Conservation (phyloP, 1,284 basidiomycete species). For the Meira nashicola region DNA sequence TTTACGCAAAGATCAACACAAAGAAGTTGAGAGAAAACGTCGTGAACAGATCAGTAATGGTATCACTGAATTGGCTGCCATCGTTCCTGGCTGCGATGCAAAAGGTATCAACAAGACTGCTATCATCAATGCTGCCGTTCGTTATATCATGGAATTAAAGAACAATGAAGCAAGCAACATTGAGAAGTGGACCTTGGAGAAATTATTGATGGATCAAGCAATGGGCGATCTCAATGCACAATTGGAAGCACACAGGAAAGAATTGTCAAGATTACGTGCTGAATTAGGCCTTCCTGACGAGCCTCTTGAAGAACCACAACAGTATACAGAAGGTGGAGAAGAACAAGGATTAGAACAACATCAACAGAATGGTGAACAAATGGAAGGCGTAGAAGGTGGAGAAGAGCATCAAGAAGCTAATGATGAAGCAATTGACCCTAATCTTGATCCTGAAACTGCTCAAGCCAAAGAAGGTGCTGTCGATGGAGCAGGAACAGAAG, state of each 20-base stretch:
- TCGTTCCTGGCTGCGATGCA: constrained; percentile 73
- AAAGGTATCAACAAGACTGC: constrained; percentile 75
- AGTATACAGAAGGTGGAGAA: no score
- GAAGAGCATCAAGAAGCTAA: neutral
- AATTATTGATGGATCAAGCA: constrained; percentile 80
- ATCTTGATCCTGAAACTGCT: neutral
- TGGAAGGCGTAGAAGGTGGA: neutral
- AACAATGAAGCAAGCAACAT: constrained; percentile 84
- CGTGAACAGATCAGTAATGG: constrained; percentile 92
- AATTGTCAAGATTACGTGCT: constrained; percentile 37
- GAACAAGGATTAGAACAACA: neutral
- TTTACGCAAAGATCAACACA: constrained; percentile 55
- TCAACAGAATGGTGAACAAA: neutral
- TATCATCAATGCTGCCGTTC: constrained; percentile 73
- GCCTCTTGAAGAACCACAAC: neutral
- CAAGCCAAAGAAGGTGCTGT: neutral
- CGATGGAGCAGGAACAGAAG: neutral
- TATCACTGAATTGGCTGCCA: constrained; percentile 82
- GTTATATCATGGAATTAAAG: constrained; percentile 83
- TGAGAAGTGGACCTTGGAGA: constrained; percentile 84
- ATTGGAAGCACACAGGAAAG: constrained; percentile 31
- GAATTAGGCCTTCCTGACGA: constrained; percentile 23
- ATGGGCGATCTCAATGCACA: constrained; percentile 48
- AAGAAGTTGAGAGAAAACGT: constrained; percentile 91
- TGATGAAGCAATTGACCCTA: neutral